These are phyloP conservation scores for Samsoniella hepiali DNA, from an alignment of 2,329 filamentous ascomycete genomes.

Conservation along the genomic window DNA sequence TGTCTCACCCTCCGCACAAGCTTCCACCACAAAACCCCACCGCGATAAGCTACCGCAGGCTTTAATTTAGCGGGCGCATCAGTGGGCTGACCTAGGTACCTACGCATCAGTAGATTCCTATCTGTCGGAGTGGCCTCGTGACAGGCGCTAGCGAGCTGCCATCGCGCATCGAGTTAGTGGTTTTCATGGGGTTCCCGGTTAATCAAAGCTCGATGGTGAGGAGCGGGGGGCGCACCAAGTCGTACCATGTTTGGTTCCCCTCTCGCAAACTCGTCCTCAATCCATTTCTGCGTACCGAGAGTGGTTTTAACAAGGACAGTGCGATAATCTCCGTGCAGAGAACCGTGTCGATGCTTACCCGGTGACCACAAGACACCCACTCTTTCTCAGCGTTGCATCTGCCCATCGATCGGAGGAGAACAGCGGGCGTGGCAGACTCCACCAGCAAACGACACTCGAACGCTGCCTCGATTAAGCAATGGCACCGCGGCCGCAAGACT, in stretches of 20 bases:
- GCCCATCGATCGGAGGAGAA: background rate
- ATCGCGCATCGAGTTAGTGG: constrained; percentile 13
- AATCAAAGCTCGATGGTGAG: background rate
- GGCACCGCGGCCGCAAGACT: constrained; percentile 3
- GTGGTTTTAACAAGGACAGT: background rate
- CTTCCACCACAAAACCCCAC: background rate
- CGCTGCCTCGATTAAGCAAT: background rate
- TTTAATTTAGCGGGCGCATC: background rate
- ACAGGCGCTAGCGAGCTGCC: constrained; percentile 2
- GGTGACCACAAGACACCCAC: background rate
- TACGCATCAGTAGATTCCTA: background rate
- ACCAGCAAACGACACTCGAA: background rate
- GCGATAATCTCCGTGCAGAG: background rate
- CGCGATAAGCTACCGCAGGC: background rate
- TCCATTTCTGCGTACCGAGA: background rate
- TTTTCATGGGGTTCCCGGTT: background rate
- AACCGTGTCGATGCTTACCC: constrained; percentile 3
- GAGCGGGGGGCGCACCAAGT: background rate
- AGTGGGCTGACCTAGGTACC: background rate
- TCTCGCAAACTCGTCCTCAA: background rate
- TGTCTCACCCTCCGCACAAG: background rate
- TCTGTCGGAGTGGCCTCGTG: background rate
- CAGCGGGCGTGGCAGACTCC: background rate
- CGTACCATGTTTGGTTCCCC: background rate
- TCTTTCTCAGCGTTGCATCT: background rate